Conservation (phyloP, 208 protist genomes). For the Trypanosomatidae sp. region DNA sequence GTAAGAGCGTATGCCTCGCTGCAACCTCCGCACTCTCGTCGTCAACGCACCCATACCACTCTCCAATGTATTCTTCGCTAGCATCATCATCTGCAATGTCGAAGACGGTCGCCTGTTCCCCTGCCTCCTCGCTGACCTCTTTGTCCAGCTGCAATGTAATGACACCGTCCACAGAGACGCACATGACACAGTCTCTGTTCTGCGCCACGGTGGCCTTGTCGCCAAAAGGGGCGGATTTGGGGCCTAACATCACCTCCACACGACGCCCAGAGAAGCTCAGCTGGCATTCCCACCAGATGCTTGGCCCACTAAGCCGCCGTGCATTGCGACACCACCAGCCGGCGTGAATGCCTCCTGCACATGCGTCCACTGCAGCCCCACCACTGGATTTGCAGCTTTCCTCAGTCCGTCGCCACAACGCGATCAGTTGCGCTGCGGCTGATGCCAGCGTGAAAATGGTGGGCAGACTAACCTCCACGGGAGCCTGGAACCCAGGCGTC, state of each 20-base stretch:
- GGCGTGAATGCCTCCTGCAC: no score
- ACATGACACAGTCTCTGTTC: background rate
- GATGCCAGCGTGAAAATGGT: background rate
- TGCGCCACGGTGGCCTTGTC: background rate
- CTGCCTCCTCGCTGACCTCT: background rate
- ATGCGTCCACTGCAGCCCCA: background rate
- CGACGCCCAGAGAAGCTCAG: slow-evolving; percentile 4
- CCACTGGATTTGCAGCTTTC: background rate
- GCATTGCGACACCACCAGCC: background rate
- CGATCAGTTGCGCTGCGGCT: background rate
- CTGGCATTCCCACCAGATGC: slow-evolving; percentile 20
- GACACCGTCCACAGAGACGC: background rate
- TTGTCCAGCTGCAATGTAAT: slow-evolving; percentile 9
- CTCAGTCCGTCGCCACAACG: background rate
- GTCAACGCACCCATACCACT: background rate
- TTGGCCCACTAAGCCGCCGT: no score
- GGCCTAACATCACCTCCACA: background rate
- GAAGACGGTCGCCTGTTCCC: background rate
- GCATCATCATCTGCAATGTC: background rate
- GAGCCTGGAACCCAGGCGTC: background rate
- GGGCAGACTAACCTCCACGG: background rate
- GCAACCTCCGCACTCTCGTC: background rate
- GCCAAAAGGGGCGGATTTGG: background rate
- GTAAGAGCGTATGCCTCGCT: background rate
- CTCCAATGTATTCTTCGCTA: background rate